These are phyloP conservation scores for Huntiella bhutanensis DNA, from an alignment of 2,329 filamentous ascomycete species.

Conservation along the genomic window DNA sequence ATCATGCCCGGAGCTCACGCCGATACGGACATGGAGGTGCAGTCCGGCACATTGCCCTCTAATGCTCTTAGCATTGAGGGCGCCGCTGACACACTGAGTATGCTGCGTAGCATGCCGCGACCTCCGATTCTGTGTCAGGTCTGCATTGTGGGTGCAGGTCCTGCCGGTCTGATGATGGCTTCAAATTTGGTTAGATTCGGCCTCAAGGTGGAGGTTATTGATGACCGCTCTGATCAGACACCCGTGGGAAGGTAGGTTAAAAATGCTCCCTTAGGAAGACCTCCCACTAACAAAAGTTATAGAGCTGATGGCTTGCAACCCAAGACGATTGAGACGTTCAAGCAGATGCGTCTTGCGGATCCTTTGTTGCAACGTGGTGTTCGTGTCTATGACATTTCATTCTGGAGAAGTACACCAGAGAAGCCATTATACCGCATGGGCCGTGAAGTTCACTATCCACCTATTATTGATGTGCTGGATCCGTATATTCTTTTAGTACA, in stretches of 20 bases:
- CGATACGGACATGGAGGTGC: slow-evolving; percentile 17
- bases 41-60: slow-evolving; percentile 16
- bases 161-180: slow-evolving; percentile 36
- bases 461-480: slow-evolving; percentile 36
- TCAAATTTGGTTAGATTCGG: slow-evolving; percentile 43
- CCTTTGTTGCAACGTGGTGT: slow-evolving; percentile 46
- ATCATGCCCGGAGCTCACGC: slow-evolving; percentile 19
- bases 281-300: slow-evolving; percentile 7
- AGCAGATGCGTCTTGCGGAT: slow-evolving; percentile 55
- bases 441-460: slow-evolving; percentile 51
- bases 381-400: slow-evolving; percentile 54
- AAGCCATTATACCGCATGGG: slow-evolving; percentile 39
- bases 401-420: slow-evolving; percentile 40
- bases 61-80: slow-evolving; percentile 18
- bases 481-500: slow-evolving; percentile 42
- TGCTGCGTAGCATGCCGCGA: slow-evolving; percentile 29
- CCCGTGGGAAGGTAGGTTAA: slow-evolving; percentile 34
- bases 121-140: slow-evolving; percentile 28
- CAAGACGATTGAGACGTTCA: slow-evolving; percentile 60
- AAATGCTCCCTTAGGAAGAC: background rate
- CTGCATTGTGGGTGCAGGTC: slow-evolving; percentile 35
- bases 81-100: slow-evolving; percentile 26
- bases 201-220: slow-evolving; percentile 44
- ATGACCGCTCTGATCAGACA: slow-evolving; percentile 50
- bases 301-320: slow-evolving; percentile 57